These are phyloP conservation scores for Eragrostis tef DNA, from an alignment of 202 grass and related monocot species.

Conservation along the genomic window DNA sequence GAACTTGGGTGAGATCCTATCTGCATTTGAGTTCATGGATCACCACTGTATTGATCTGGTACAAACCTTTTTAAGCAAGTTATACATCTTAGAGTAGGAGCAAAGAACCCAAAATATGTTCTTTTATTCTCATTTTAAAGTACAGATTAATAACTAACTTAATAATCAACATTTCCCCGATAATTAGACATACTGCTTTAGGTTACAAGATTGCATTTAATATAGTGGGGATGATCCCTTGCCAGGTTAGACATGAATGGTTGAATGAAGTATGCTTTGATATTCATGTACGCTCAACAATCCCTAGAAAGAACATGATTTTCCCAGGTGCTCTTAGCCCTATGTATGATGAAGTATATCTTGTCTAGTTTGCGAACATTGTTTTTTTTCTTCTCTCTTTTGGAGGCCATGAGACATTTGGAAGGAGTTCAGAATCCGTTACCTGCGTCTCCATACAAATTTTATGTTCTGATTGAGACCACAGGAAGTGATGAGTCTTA, in stretches of 20 bases:
- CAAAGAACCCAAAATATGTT: neutral
- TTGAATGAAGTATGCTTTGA: neutral
- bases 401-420: constrained; percentile 82
- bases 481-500: constrained; percentile 91
- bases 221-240: constrained; percentile 12
- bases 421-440: constrained; percentile 94
- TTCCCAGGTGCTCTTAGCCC: constrained; percentile 27
- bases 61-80: constrained; percentile 14
- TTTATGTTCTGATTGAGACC: constrained; percentile 94
- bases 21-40: constrained; percentile 99
- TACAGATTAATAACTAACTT: neutral
- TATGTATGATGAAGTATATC: constrained; percentile 37
- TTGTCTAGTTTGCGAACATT: constrained; percentile 38
- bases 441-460: constrained; percentile 61
- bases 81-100: constrained; percentile 9
- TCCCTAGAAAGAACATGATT: constrained; percentile 19
- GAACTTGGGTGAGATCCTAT: constrained; percentile 83
- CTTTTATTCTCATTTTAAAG: neutral
- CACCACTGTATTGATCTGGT: constrained; percentile 84
- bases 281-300: constrained; percentile 3
- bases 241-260: neutral
- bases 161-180: neutral
- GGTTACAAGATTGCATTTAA: constrained; percentile 6
- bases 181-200: neutral
- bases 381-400: constrained; percentile 47